Evolutionary conservation across 2,329 filamentous ascomycete species (phyloP).

Genomic region (Xylariaceae sp.): DNA sequence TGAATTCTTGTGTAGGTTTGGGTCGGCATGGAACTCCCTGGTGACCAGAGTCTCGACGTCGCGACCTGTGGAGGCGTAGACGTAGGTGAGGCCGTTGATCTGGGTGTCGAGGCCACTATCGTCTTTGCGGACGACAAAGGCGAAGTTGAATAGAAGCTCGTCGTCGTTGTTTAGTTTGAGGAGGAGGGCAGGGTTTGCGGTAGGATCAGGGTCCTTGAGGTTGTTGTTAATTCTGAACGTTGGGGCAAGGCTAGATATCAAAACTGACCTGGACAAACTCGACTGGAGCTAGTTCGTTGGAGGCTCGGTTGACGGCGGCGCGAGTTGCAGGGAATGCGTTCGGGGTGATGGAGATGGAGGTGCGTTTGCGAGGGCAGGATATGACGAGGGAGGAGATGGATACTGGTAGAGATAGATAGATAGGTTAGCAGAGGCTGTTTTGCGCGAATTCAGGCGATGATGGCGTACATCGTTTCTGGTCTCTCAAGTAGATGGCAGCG

Average conservation of each 20-base stretch:
- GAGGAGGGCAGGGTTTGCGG: slow-evolving; percentile 66
- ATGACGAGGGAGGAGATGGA: slow-evolving; percentile 80
- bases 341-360: slow-evolving; percentile 71
- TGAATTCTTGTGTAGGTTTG: slow-evolving; percentile 93
- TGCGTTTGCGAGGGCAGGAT: slow-evolving; percentile 73
- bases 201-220: slow-evolving; percentile 70
- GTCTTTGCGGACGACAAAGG: slow-evolving; percentile 69
- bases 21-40: slow-evolving; percentile 92
- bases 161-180: slow-evolving; percentile 87
- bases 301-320: slow-evolving; percentile 67
- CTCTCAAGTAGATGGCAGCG: slow-evolving; percentile 75
- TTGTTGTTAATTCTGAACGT: slow-evolving; percentile 17
- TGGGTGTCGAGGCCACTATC: slow-evolving; percentile 63
- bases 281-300: slow-evolving; percentile 69
- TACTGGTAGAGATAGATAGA: slow-evolving; percentile 52
- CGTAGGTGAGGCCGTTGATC: slow-evolving; percentile 86
- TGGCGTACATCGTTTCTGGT: slow-evolving; percentile 80
- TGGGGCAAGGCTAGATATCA: slow-evolving; percentile 5
- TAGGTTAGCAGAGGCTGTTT: not conserved
- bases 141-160: slow-evolving; percentile 89
- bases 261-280: slow-evolving; percentile 84
- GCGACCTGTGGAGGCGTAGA: slow-evolving; percentile 77
- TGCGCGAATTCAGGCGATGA: slow-evolving; percentile 24
- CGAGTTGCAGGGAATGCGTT: slow-evolving; percentile 84
- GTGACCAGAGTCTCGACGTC: slow-evolving; percentile 94